Base-by-base conservation (phyloP, 768 basidiomycete species). In the Terana coerulea region DNA sequence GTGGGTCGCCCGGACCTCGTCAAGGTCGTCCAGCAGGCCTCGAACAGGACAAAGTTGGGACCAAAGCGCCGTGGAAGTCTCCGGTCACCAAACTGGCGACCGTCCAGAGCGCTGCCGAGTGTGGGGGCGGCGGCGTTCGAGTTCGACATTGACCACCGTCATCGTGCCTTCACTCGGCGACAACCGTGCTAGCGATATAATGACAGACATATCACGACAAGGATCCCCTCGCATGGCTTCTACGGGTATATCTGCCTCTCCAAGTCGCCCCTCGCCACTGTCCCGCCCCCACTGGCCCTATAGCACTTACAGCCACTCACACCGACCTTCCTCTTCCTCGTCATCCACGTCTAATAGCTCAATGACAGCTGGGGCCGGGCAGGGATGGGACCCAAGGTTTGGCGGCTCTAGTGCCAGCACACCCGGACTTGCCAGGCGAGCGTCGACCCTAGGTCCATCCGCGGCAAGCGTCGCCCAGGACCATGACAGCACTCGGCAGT, bases 231-330 rank as follows among this genome's bases (percentile, higher is more conserved):
- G 56, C 22, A 54, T 41, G 24, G 33, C 30, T 5, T 26, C 48
- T 11, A 31, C 15, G 3, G 21, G 14, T 15, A 26, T 53, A 2
- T 34, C 55, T 4, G 70, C 75, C 25, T 77, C 77, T 35, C 75
- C 79, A 17, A 71, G 72, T 44, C 73, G 77, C 7, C 64, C 68
- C 14, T 70, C 76, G 34, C 64, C 76, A 8, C 71, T 80, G 40
- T 72, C 79, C 26, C 73, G 80, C 49, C 80, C 81, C 24, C 77
- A 79, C 54, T 83, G 83, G 77, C 83, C 84, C 46, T 80, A 83
- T 75, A 62, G 68, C 36, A 67, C 71, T 2, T 68, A 71, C 55
- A 62, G 59, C 12, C 35, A 40, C 24, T 15, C 39, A 12, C 70
- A 72, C 58, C 66, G 63, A 30, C 61, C 69, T 15, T 59, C 62